Evolutionary conservation across 805 yeast species (phyloP).

Genomic region (Lachancea meyersii): DNA sequence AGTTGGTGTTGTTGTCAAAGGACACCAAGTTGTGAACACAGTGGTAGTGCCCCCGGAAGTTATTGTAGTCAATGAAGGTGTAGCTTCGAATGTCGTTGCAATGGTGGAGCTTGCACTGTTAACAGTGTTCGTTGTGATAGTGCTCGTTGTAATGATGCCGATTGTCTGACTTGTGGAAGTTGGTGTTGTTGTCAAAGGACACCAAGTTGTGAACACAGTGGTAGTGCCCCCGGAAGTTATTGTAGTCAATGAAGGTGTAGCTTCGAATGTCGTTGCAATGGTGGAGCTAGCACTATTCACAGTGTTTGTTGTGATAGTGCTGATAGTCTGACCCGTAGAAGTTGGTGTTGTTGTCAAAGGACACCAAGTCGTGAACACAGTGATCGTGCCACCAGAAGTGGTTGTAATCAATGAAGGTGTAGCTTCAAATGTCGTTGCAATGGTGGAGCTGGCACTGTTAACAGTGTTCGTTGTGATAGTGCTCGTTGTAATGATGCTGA

Average conservation of each 20-base stretch:
- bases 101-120: constrained; percentile 1
- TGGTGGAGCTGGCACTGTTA: constrained; percentile 1
- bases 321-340: no score
- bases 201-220: constrained; percentile 20
- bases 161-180: no score
- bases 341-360: constrained; percentile 5
- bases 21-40: constrained; percentile 20
- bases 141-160: no score
- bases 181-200: constrained; percentile 6
- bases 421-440: constrained; percentile 11
- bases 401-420: constrained; percentile 3
- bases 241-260: constrained; percentile 5
- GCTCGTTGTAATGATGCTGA: no score
- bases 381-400: constrained; percentile 6
- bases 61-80: constrained; percentile 3
- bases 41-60: constrained; percentile 8
- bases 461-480: not conserved
- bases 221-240: constrained; percentile 5
- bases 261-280: constrained; percentile 10
- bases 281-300: constrained; percentile 3
- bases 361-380: constrained; percentile 20
- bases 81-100: constrained; percentile 11
- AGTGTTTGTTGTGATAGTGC: not conserved
- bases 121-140: not conserved
- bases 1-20: constrained; percentile 2